These are phyloP conservation scores for Petunia axillaris DNA, from an alignment of 257 asterid genomes.

Conservation along the genomic window DNA sequence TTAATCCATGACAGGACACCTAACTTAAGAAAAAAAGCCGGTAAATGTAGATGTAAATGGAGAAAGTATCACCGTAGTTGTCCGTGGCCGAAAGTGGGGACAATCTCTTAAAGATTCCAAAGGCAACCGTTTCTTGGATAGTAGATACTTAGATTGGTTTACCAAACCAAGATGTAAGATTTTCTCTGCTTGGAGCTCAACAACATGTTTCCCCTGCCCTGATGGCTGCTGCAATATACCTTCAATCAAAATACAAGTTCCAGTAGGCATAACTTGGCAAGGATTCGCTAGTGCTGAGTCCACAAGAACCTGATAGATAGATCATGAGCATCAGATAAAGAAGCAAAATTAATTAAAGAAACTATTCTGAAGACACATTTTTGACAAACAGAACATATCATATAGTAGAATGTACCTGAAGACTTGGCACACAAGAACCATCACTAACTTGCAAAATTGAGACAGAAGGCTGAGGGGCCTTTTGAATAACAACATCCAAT, in stretches of 20 bases:
- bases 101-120: constrained; percentile 63
- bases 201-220: constrained; percentile 50
- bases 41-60: neutral
- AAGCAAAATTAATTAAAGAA: neutral
- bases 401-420: constrained; percentile 48
- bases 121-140: constrained; percentile 83
- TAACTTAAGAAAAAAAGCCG: neutral
- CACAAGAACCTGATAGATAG: constrained; percentile 58
- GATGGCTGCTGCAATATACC: constrained; percentile 72
- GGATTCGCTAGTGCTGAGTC: constrained; percentile 73
- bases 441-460: constrained; percentile 67
- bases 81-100: constrained; percentile 79
- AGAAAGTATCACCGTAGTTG: constrained; percentile 62
- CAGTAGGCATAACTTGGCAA: constrained; percentile 68
- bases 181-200: constrained; percentile 70
- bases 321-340: neutral
- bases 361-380: neutral
- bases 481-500: constrained; percentile 47
- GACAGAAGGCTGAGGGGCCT: constrained; percentile 56
- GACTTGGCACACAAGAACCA: constrained; percentile 69
- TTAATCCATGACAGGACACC: neutral
- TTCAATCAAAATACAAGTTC: constrained; percentile 71
- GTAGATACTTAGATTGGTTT: constrained; percentile 64
- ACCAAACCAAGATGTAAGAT: constrained; percentile 69
- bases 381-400: neutral